These are phyloP conservation scores for Claviceps paspali DNA, from an alignment of 2,329 filamentous ascomycete species.

Conservation along the genomic window DNA sequence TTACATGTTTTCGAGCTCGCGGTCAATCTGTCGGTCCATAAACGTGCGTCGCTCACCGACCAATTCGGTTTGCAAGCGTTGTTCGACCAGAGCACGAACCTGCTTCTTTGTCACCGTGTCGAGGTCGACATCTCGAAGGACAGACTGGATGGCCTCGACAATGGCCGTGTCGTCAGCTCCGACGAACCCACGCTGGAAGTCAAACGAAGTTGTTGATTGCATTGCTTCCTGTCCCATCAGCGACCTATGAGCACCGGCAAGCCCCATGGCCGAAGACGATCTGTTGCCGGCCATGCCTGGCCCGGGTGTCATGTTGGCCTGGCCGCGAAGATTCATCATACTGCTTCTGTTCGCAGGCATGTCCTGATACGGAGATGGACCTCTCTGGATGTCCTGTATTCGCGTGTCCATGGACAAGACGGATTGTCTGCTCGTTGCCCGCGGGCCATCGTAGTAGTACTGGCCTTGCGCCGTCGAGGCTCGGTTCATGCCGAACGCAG, in stretches of 20 bases:
- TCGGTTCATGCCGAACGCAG: conserved; percentile 45
- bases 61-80: conserved; percentile 80
- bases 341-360: conserved; percentile 36
- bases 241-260: conserved; percentile 29
- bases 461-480: conserved; percentile 25
- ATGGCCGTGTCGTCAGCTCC: conserved; percentile 72
- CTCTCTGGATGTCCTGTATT: conserved; percentile 29
- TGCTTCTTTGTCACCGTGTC: conserved; percentile 99
- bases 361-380: conserved; percentile 45
- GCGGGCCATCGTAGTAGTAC: conserved; percentile 32
- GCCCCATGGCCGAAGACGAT: conserved; percentile 33
- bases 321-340: conserved; percentile 43
- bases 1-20: conserved; percentile 86
- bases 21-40: conserved; percentile 85
- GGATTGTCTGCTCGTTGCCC: conserved; percentile 50
- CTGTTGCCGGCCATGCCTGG: conserved; percentile 18
- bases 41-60: conserved; percentile 74
- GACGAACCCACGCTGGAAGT: conserved; percentile 41
- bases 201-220: conserved; percentile 38
- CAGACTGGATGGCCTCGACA: conserved; percentile 67
- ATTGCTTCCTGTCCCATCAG: conserved; percentile 30
- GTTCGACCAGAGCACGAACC: conserved; percentile 78
- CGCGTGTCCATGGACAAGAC: conserved; percentile 49
- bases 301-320: conserved; percentile 30
- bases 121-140: conserved; percentile 76